Conservation (phyloP, 805 yeast species). For the Hanseniaspora occidentalis region DNA sequence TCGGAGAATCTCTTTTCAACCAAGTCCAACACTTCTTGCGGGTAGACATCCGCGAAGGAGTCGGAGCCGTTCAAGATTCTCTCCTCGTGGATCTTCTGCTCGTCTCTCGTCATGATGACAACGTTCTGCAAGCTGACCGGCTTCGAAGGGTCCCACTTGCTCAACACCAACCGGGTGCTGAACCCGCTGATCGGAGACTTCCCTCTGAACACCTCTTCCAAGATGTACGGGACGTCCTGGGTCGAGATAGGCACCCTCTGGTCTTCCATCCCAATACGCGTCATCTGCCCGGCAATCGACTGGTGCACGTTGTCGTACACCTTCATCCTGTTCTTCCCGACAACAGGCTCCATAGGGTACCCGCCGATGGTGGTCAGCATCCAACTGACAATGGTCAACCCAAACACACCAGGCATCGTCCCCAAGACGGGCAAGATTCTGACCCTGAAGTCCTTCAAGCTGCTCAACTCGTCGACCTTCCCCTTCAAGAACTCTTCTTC, state of each 20-base stretch:
- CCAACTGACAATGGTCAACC: conserved; percentile 78
- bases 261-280: conserved; percentile 58
- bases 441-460: conserved; percentile 81
- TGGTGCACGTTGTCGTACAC: conserved; percentile 75
- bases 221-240: conserved; percentile 64
- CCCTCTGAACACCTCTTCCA: conserved; percentile 90
- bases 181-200: conserved; percentile 79
- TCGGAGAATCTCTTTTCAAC: conserved; percentile 58
- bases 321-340: conserved; percentile 79
- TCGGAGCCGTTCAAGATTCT: conserved; percentile 63
- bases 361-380: conserved; percentile 70
- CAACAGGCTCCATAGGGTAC: conserved; percentile 82
- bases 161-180: conserved; percentile 65
- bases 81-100: conserved; percentile 68
- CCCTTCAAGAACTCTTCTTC: conserved; percentile 75
- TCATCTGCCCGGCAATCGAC: conserved; percentile 76
- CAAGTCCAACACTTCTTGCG: conserved; percentile 40
- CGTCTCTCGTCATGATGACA: conserved; percentile 81
- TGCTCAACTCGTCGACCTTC: conserved; percentile 74
- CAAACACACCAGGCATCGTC: conserved; percentile 95
- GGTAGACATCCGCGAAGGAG: conserved; percentile 48
- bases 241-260: conserved; percentile 66
- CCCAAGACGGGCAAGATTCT: conserved; percentile 93
- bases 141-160: conserved; percentile 69
- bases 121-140: conserved; percentile 65